Base-by-base conservation (phyloP, 2,329 filamentous ascomycete species). In the Trichoderma sp. region DNA sequence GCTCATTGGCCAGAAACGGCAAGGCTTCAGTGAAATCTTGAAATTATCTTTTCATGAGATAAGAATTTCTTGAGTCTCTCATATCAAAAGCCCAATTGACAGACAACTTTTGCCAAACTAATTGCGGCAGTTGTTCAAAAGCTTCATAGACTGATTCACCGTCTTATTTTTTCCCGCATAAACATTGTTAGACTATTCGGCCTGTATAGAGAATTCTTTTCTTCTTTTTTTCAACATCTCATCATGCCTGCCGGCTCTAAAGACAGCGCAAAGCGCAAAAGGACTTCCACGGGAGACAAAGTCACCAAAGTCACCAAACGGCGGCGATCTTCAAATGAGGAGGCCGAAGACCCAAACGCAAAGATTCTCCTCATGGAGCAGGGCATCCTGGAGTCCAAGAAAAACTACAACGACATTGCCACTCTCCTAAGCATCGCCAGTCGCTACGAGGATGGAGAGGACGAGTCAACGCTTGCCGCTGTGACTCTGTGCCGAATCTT, bases 401-500 rank as follows among this genome's bases (percentile, higher is more conserved):
- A 94, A 81, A 89, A 97, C 82, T 97, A 97, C 86, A 97, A 97
- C 85, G 94, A 97, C 79, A 95, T 98, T 77, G 87, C 89, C 8
- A 88, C 87, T 12, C 83, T 98, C 47, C 84, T 97, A 59, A 86
- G 86, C 55, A 87, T 76, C 17, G 81, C 82, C 58, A 90, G 76
- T 82, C 89, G 47, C 79, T 79, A 78, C 64, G 74, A 87, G 77
- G 84, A 83, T 43, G 83, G 84, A 32, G 81, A 86, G 3, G 80
- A 84, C 2, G 87, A 91, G 57, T 84, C 88, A 4, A 84, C 93
- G 61, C 83, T 93, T 39, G 92, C 94, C 0, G 89, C 91, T 0
- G 91, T 98, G 23, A 91, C 95, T 2, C 85, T 98, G 62, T 97
- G 94, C 81, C 89, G 95, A 76, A 90, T 97, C 43, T 98, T 98